Percentiles rank a stretch among this genome's conserved stretches.
phyloP scores from a whole-genome alignment of 108 stramenopile genomes.

The Cylindrotheca closterium region DNA sequence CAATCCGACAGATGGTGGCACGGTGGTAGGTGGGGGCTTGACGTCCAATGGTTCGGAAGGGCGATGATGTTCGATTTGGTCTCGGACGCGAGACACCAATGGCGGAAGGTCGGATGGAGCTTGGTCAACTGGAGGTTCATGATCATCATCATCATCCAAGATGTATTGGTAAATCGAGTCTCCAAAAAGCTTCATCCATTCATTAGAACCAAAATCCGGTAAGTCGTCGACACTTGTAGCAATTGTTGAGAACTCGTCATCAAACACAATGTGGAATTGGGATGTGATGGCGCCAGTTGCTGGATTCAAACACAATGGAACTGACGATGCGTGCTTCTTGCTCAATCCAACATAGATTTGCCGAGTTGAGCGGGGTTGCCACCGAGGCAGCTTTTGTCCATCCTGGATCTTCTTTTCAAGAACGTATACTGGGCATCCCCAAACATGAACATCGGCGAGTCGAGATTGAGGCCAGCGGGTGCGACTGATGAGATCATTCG shows the following conservation, averaged over 20 bases:
- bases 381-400: constrained; percentile 39
- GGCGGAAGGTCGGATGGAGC: no score
- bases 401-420: constrained; percentile 27
- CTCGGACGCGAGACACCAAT: no score
- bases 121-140: no score
- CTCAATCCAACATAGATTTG: no score
- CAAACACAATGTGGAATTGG: no score
- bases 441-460: constrained; percentile 15
- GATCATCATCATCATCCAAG: constrained; percentile 23
- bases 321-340: no score
- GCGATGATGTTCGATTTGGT: not conserved
- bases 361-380: constrained; percentile 31
- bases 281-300: constrained; percentile 26
- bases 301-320: constrained; percentile 42
- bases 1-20: not conserved
- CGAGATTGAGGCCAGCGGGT: constrained; percentile 20
- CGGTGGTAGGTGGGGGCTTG: not conserved
- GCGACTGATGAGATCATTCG: constrained; percentile 13
- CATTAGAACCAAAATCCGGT: constrained; percentile 12
- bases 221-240: not conserved
- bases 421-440: constrained; percentile 48
- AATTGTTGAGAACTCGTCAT: constrained; percentile 41
- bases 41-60: not conserved
- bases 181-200: constrained; percentile 33
- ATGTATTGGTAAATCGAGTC: constrained; percentile 12